These are phyloP conservation scores for Tolypocladium tropicale DNA, from an alignment of 2,329 filamentous ascomycete species.

Conservation along the genomic window DNA sequence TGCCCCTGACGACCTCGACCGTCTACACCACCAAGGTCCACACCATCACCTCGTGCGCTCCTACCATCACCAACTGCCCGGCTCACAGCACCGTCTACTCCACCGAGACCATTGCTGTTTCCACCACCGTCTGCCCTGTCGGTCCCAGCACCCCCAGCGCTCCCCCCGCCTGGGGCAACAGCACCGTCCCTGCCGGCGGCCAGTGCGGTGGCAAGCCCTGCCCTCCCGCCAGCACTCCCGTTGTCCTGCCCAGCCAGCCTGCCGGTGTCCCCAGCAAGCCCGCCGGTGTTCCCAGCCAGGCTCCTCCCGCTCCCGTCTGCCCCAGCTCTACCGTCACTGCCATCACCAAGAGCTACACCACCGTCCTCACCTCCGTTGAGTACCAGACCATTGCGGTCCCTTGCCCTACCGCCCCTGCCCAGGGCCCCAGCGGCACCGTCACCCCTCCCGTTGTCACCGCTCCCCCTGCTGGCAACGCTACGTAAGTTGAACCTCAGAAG, in stretches of 20 bases:
- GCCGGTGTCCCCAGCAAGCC: conserved; percentile 3
- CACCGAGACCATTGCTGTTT: conserved; percentile 26
- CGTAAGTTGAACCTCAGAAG: conserved; percentile 7
- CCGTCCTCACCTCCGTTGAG: conserved; percentile 43
- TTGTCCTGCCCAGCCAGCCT: conserved; percentile 5
- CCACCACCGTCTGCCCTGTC: conserved; percentile 24
- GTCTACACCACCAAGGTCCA: conserved; percentile 48
- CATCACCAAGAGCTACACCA: conserved; percentile 46
- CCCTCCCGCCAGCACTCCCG: conserved; percentile 5
- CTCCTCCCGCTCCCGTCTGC: conserved; percentile 9
- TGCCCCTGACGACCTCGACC: conserved; percentile 38
- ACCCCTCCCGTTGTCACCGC: conserved; percentile 32
- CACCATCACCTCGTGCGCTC: conserved; percentile 52
- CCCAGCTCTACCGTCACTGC: conserved; percentile 34
- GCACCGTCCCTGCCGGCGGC: conserved; percentile 5
- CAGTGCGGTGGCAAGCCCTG: conserved; percentile 8
- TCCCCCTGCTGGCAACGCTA: conserved; percentile 22
- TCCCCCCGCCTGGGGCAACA: conserved; percentile 7
- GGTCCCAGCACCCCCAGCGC: conserved; percentile 10
- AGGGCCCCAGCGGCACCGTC: conserved; percentile 10
- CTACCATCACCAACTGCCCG: conserved; percentile 54
- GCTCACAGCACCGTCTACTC: conserved; percentile 23
- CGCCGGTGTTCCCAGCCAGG: conserved; percentile 1
- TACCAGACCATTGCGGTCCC: conserved; percentile 37
- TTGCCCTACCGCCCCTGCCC: conserved; percentile 23